Conservation (phyloP, 352 stramenopile species). For the Globisporangium iwayamae region DNA sequence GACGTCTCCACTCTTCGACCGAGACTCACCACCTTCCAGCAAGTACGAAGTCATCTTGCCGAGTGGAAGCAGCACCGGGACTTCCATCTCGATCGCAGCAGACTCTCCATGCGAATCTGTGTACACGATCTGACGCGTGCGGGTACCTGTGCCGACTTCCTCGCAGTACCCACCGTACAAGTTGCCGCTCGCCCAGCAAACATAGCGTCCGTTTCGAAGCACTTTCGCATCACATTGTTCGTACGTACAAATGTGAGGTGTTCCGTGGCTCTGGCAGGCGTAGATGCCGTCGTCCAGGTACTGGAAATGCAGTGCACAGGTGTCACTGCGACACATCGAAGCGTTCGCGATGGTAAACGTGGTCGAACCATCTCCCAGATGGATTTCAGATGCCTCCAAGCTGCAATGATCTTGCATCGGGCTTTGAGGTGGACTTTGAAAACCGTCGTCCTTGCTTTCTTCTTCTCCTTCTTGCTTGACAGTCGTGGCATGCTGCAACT, state of each 20-base stretch:
- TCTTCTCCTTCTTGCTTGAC: conserved; percentile 12
- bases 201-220: conserved; percentile 45
- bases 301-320: conserved; percentile 46
- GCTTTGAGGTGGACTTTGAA: conserved; percentile 4
- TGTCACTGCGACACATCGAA: conserved; percentile 31
- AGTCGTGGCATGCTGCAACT: conserved; percentile 32
- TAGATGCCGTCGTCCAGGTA: conserved; percentile 76
- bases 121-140: conserved; percentile 57
- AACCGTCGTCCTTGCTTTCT: conserved; percentile 21
- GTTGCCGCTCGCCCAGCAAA: conserved; percentile 65
- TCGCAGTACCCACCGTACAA: conserved; percentile 64
- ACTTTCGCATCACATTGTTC: conserved; percentile 67
- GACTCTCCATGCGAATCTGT: conserved; percentile 48
- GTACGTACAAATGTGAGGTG: conserved; percentile 71
- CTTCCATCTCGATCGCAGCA: conserved; percentile 66
- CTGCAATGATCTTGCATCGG: conserved; percentile 17
- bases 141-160: conserved; percentile 55
- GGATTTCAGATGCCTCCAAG: conserved; percentile 50
- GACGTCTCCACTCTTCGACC: conserved; percentile 18
- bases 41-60: conserved; percentile 61
- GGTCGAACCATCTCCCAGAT: conserved; percentile 53
- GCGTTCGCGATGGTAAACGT: conserved; percentile 49
- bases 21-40: conserved; percentile 35
- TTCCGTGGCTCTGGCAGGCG: conserved; percentile 60
- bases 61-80: conserved; percentile 60